Evolutionary conservation across 371 early-diverging fungal species (phyloP).

Genomic region (Lichtheimia corymbifera): DNA sequence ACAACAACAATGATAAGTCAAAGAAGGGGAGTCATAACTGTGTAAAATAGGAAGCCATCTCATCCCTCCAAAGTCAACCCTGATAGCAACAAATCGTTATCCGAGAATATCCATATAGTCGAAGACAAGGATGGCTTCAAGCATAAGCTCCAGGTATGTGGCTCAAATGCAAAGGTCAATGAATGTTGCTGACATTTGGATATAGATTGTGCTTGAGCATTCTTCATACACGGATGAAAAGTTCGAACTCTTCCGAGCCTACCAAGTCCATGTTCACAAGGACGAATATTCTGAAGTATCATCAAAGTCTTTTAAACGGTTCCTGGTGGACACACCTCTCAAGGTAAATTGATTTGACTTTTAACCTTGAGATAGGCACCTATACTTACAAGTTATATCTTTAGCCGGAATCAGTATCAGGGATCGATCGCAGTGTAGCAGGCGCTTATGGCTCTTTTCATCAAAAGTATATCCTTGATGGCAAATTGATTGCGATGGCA

Average conservation of each 20-base stretch:
- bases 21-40: not conserved
- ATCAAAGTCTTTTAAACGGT: conserved; percentile 57
- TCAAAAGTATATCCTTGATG: conserved; percentile 82
- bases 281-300: conserved; percentile 65
- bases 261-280: conserved; percentile 80
- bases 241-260: conserved; percentile 73
- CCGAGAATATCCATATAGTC: conserved; percentile 12
- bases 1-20: not conserved
- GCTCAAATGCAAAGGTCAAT: not conserved
- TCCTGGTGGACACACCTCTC: conserved; percentile 81
- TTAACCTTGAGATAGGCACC: no score
- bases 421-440: not conserved
- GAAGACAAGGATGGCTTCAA: conserved; percentile 9
- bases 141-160: conserved; percentile 30
- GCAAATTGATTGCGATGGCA: conserved; percentile 79
- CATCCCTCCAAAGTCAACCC: conserved; percentile 11
- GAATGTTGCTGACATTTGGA: no score
- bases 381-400: no score
- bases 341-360: conserved; percentile 30
- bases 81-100: conserved; percentile 7
- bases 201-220: conserved; percentile 59
- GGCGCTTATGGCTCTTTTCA: conserved; percentile 81
- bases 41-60: not conserved
- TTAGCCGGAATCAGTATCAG: no score
- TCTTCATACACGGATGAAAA: conserved; percentile 74